Conservation (phyloP, 495 filamentous ascomycete genomes). For the Aspergillus saccharolyticus region DNA sequence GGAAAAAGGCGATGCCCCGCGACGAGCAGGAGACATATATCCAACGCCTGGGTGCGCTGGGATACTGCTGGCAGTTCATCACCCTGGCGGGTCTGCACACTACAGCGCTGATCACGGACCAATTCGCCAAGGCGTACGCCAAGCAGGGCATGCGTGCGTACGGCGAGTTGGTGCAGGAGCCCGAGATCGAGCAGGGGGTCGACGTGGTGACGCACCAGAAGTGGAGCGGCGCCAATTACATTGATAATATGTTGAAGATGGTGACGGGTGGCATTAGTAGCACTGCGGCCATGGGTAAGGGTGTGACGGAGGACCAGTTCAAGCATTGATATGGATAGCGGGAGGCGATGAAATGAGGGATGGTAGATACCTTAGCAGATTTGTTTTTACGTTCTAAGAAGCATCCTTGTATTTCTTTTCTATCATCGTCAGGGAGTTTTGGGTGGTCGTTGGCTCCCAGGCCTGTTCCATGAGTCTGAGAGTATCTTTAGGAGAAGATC, state of each 20-base stretch:
- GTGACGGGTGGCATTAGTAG: constrained; percentile 87
- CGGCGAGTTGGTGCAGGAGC: constrained; percentile 94
- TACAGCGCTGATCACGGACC: constrained; percentile 82
- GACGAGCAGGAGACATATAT: constrained; percentile 97
- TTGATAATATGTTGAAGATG: constrained; percentile 94
- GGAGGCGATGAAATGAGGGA: constrained; percentile 1
- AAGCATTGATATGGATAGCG: constrained; percentile 32
- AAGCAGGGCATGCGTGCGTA: constrained; percentile 91
- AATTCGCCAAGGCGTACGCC: constrained; percentile 78
- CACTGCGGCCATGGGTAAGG: constrained; percentile 93
- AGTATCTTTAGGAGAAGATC: too few species aligned
- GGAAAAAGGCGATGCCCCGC: constrained; percentile 94
- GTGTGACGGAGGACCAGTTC: constrained; percentile 98
- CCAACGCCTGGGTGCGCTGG: constrained; percentile 74
- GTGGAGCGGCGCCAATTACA: constrained; percentile 92
- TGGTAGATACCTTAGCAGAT: neutral
- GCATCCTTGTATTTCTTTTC: too few species aligned
- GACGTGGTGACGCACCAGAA: constrained; percentile 99
- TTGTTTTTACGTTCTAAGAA: too few species aligned
- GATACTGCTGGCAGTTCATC: constrained; percentile 99
- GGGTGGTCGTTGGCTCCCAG: too few species aligned
- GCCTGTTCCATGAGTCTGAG: too few species aligned
- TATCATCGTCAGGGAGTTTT: too few species aligned
- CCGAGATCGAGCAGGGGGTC: constrained; percentile 83
- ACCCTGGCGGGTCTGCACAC: constrained; percentile 97